Percentiles rank a stretch among this genome's conserved stretches.
Conservation (phyloP, 352 stramenopile genomes). For the Chrysophaeum taylorii region DNA sequence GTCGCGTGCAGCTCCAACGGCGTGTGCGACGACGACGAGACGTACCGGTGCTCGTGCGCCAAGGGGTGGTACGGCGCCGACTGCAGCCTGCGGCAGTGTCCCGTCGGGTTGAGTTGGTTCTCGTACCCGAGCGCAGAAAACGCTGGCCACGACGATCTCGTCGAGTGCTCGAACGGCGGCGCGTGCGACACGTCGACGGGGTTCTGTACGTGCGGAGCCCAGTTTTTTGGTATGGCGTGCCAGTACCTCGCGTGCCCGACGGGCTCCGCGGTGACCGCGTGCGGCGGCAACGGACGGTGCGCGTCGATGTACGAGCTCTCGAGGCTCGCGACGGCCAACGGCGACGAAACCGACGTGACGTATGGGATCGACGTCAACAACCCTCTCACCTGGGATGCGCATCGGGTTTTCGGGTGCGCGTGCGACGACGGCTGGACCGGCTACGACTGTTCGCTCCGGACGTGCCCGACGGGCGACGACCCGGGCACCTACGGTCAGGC, state of each 20-base stretch:
- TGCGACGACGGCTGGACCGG: conserved; percentile 74
- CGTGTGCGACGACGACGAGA: conserved; percentile 28
- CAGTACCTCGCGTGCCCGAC: conserved; percentile 38
- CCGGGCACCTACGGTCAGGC: conserved; percentile 61
- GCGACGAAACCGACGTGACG: conserved; percentile 31
- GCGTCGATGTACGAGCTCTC: conserved; percentile 53
- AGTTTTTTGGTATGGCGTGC: conserved; percentile 58
- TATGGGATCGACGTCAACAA: conserved; percentile 64
- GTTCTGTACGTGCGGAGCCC: conserved; percentile 45
- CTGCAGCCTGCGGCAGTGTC: conserved; percentile 56
- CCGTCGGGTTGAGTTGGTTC: conserved; percentile 38
- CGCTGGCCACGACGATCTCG: conserved; percentile 44
- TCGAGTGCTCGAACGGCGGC: conserved; percentile 63
- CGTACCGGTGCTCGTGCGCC: conserved; percentile 47
- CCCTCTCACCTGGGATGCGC: conserved; percentile 64
- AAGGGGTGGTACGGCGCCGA: conserved; percentile 53
- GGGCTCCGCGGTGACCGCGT: conserved; percentile 39
- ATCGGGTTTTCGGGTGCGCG: conserved; percentile 66
- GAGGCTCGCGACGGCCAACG: conserved; percentile 25
- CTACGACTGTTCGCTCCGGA: conserved; percentile 62
- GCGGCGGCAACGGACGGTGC: conserved; percentile 66
- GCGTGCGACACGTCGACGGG: conserved; percentile 55
- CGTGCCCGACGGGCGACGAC: conserved; percentile 67
- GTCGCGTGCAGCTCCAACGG: conserved; percentile 36
- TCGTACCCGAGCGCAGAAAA: conserved; percentile 33